A percentile compares a stretch with the other conserved stretches of the same genome.
phyloP scores from a whole-genome alignment of 257 asterid genomes.

The Nicotiana undulata region DNA sequence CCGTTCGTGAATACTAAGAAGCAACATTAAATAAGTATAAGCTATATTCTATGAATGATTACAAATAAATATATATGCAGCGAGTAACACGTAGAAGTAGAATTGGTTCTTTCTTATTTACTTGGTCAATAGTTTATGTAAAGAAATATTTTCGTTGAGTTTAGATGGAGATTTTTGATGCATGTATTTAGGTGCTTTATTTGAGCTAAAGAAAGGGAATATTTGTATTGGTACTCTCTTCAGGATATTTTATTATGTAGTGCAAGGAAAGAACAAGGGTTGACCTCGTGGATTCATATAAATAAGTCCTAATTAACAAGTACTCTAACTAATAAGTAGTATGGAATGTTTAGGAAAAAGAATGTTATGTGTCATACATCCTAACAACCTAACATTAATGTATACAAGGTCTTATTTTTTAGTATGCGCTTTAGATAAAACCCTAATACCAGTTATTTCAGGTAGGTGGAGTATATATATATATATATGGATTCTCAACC shows the following conservation, averaged over 20 bases:
- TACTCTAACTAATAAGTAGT: neutral
- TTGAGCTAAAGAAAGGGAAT: neutral
- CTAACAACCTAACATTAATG: neutral
- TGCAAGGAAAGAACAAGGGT: neutral
- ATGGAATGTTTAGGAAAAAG: neutral
- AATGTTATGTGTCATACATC: neutral
- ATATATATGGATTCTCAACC: neutral
- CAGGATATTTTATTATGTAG: neutral
- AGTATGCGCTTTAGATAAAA: neutral
- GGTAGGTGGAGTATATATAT: neutral
- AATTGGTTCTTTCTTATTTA: neutral
- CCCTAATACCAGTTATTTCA: neutral
- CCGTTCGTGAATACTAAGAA: constrained; percentile 6
- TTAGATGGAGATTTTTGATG: neutral
- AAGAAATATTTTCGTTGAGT: neutral
- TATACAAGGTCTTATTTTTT: neutral
- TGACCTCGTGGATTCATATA: neutral
- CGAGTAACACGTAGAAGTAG: neutral
- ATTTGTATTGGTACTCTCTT: neutral
- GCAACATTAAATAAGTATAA: neutral
- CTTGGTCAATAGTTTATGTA: neutral
- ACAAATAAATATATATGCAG: neutral
- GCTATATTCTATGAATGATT: neutral
- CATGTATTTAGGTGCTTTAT: neutral
- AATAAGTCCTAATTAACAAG: neutral